Percentiles rank a stretch among this genome's conserved stretches.
These are phyloP conservation scores for Aphanomyces euteiches DNA, from an alignment of 352 stramenopile species.

Conservation along the genomic window DNA sequence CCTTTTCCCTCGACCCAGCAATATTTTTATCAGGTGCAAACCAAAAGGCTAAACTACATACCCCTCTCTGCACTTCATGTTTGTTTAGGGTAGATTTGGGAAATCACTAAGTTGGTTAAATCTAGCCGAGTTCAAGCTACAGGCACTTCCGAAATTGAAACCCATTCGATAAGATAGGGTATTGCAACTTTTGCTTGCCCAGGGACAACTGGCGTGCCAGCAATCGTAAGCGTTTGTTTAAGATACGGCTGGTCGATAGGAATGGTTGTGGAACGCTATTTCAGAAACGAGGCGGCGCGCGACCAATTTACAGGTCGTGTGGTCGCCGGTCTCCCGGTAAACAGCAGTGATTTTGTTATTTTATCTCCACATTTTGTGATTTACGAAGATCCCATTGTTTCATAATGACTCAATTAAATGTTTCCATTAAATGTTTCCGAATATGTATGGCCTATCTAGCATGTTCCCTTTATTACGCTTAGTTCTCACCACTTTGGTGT, in stretches of 20 bases:
- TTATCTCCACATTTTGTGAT: not conserved
- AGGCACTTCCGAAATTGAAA: not conserved
- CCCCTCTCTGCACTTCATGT: too few relatives aligned
- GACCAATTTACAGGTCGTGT: not conserved
- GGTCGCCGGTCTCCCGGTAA: not conserved
- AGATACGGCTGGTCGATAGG: not conserved
- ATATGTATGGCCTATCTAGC: not conserved
- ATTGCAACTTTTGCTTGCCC: not conserved
- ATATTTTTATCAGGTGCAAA: not conserved
- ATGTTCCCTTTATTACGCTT: too few relatives aligned
- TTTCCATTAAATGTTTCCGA: not conserved
- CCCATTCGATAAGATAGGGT: not conserved
- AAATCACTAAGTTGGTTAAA: not conserved
- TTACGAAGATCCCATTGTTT: not conserved
- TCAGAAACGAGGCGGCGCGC: not conserved
- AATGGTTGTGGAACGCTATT: not conserved
- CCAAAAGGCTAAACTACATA: not conserved
- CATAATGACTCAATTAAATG: not conserved
- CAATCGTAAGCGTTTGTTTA: not conserved
- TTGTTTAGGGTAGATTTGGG: slow-evolving; percentile 9
- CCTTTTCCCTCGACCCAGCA: not conserved
- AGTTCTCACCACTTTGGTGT: too few relatives aligned
- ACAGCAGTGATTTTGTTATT: not conserved
- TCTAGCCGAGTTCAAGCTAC: not conserved
- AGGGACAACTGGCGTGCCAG: not conserved